Conservation (phyloP, 306 rosid genomes). For the Aeschynomene evenia region DNA sequence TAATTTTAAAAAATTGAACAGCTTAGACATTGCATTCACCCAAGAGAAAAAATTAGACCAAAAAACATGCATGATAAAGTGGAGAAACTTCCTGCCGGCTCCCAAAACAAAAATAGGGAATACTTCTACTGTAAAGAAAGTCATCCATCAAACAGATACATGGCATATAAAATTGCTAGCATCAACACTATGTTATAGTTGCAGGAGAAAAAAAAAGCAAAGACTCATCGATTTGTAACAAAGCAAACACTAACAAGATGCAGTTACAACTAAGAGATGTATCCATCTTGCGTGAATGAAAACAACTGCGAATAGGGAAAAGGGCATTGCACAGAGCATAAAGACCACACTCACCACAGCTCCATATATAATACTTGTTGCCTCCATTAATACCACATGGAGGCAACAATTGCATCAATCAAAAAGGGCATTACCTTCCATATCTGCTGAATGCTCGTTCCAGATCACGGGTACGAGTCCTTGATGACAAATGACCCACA, state of each 20-base stretch:
- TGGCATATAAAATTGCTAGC: background rate
- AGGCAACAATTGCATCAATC: background rate
- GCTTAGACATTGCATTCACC: too few species aligned
- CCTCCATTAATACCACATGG: background rate
- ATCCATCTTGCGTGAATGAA: background rate
- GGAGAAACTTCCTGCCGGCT: background rate
- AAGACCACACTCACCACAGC: background rate
- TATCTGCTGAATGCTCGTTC: conserved; percentile 56
- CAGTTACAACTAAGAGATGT: background rate
- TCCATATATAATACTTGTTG: background rate
- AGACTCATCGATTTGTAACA: background rate
- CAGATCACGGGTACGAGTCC: conserved; percentile 63
- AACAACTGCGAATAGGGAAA: background rate
- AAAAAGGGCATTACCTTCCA: conserved; percentile 47
- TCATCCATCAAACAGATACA: background rate
- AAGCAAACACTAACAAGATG: background rate
- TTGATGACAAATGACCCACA: conserved; percentile 55
- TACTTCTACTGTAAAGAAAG: background rate
- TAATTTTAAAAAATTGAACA: background rate
- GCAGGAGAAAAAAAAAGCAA: background rate
- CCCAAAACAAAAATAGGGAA: background rate
- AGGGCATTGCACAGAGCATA: background rate
- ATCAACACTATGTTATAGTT: conserved; percentile 18
- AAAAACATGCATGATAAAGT: background rate
- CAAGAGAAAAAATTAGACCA: too few species aligned